phyloP scores from a whole-genome alignment of 768 basidiomycete genomes.

The Kwoniella mangroviensis region DNA sequence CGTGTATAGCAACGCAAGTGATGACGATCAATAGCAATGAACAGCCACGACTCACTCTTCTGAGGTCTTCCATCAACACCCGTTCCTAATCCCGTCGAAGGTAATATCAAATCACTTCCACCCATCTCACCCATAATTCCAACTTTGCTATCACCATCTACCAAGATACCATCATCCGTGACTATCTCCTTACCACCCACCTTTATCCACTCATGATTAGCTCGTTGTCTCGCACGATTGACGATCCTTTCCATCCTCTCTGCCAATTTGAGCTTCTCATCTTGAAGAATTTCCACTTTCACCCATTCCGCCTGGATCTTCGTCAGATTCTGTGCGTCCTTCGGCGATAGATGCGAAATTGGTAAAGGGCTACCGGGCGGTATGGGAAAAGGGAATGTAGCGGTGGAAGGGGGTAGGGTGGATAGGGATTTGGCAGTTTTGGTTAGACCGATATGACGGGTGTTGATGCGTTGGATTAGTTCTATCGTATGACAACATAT shows the following conservation, averaged over 20 bases:
- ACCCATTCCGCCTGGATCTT: constrained; percentile 51
- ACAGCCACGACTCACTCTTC: constrained; percentile 44
- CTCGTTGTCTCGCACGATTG: constrained; percentile 47
- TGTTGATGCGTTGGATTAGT: constrained; percentile 42
- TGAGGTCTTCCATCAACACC: constrained; percentile 36
- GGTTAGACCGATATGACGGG: constrained; percentile 42
- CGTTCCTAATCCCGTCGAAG: constrained; percentile 41
- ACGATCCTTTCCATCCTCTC: constrained; percentile 50
- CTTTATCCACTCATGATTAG: constrained; percentile 52
- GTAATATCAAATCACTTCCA: constrained; percentile 37
- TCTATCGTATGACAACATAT: constrained; percentile 16
- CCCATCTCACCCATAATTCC: constrained; percentile 35
- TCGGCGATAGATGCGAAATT: constrained; percentile 34
- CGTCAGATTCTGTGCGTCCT: constrained; percentile 46
- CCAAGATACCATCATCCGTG: constrained; percentile 25
- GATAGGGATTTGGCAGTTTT: constrained; percentile 29
- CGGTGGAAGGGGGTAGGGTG: constrained; percentile 15
- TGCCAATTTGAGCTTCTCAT: constrained; percentile 52
- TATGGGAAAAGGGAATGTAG: constrained; percentile 35
- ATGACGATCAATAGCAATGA: too few species aligned
- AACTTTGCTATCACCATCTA: neutral
- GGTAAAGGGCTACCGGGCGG: constrained; percentile 37
- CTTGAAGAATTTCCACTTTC: constrained; percentile 52
- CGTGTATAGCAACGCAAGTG: too few species aligned
- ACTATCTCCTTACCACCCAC: constrained; percentile 53